Evolutionary conservation across 2,329 filamentous ascomycete genomes (phyloP), one percentile per base, ranked within the genome.

Genomic region (Diplodia sapinea): DNA sequence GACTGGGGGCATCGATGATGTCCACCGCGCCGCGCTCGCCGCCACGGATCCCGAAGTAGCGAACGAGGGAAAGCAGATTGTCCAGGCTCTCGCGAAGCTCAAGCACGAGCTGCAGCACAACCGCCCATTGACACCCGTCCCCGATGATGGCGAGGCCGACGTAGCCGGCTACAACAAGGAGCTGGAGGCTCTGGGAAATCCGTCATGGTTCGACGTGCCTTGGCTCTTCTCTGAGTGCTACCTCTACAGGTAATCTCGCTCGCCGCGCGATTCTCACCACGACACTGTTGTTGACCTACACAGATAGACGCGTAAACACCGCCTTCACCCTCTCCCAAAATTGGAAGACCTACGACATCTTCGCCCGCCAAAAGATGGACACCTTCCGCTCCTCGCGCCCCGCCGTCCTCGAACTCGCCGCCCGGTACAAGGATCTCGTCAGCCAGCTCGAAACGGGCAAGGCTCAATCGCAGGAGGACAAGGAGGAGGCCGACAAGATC

Each of bases 91-190:
- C 13, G 90, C 90, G 5, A 87, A 85, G 71, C 85, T 99, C 74
- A 99, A 99, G 81, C 97, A 98, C 80, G 94, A 98, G 81, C 82
- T 98, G 54, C 92, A 97, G 77, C 95, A 99, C 77, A 89, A 97
- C 79, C 88, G 93, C 52, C 83, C 87, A 70, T 80, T 98, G 73
- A 89, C 86, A 0, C 91, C 91, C 1, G 84, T 96, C 23, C 80
- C 82, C 15, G 91, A 97, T 72, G 94, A 97, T 76, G 92, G 91
- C 67, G 83, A 87, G 71, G 78, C 87, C 12, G 93, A 97, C 73
- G 87, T 97, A 36, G 85, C 85, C 15, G 83, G 86, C 50, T 99
- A 97, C 82, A 99, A 99, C 81, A 84, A 89, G 71, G 94, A 98
- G 79, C 82, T 99, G 6, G 86, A 90, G 71, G 84, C 89, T 71